phyloP scores from a whole-genome alignment of 2,329 filamentous ascomycete species.

The Raffaelea deltoideospora region DNA sequence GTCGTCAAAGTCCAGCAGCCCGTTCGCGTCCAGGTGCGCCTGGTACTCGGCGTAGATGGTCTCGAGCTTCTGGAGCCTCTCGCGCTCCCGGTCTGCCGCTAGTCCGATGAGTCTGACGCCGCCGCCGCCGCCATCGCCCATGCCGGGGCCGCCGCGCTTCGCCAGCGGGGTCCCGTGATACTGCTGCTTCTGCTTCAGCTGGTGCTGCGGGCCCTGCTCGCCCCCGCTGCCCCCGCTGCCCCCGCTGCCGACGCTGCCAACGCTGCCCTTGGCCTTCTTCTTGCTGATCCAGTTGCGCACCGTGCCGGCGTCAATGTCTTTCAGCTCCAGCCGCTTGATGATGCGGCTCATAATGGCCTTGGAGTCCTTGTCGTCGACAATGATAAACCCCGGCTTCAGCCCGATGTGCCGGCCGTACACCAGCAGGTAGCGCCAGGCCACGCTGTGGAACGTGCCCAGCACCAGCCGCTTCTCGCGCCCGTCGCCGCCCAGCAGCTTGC shows the following conservation, averaged over 20 bases:
- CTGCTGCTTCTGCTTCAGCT: constrained; percentile 18
- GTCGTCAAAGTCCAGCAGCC: constrained; percentile 89
- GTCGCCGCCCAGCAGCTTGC: constrained; percentile 66
- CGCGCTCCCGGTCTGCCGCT: constrained; percentile 10
- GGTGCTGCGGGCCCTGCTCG: constrained; percentile 25
- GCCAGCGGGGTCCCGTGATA: constrained; percentile 9
- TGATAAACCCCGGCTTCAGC: constrained; percentile 69
- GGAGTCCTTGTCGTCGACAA: constrained; percentile 74
- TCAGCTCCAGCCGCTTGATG: constrained; percentile 55
- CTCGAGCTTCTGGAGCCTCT: constrained; percentile 46
- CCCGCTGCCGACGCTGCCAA: constrained; percentile 2
- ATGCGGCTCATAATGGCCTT: constrained; percentile 68
- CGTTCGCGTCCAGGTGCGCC: constrained; percentile 55
- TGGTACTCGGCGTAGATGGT: constrained; percentile 64
- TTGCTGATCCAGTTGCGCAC: constrained; percentile 67
- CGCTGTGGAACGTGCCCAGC: constrained; percentile 89
- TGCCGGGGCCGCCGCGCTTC: not conserved
- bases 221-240: constrained; percentile 10
- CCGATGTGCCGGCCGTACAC: constrained; percentile 76
- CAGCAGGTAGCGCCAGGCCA: constrained; percentile 70
- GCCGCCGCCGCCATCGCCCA: not conserved
- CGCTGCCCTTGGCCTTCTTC: constrained; percentile 41
- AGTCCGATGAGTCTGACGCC: too few relatives aligned
- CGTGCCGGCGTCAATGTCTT: constrained; percentile 47
- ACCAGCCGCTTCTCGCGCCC: constrained; percentile 62